Percentiles rank a stretch among this genome's conserved stretches.
phyloP scores from a whole-genome alignment of 306 rosid species.

The Prunus fruticosa region DNA sequence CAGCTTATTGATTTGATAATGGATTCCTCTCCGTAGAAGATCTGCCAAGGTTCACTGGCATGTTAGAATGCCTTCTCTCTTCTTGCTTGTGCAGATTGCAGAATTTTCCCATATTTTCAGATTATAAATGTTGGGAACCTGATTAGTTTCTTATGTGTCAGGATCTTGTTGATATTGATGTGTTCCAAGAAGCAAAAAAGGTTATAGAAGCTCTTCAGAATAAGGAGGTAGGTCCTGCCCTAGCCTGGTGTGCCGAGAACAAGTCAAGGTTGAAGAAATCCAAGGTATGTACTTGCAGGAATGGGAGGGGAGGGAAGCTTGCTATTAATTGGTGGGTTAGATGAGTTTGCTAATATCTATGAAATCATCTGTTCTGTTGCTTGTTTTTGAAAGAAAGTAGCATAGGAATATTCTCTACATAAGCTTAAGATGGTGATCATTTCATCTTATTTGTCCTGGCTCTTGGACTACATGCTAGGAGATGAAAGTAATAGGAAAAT shows the following conservation, averaged over 20 bases:
- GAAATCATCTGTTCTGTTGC: background rate
- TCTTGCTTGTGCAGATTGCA: background rate
- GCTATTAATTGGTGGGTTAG: background rate
- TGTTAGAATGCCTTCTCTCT: background rate
- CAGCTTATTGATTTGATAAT: background rate
- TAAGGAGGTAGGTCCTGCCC: slow-evolving; percentile 82
- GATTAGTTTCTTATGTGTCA: slow-evolving; percentile 20
- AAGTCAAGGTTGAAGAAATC: slow-evolving; percentile 91
- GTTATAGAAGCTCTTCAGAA: slow-evolving; percentile 83
- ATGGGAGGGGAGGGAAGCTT: background rate
- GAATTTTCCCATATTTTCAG: background rate
- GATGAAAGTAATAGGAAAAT: background rate
- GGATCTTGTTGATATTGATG: slow-evolving; percentile 94
- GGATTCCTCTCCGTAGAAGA: background rate
- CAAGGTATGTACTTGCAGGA: slow-evolving; percentile 47
- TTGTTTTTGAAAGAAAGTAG: background rate
- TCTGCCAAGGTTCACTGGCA: background rate
- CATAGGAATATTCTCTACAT: too few species aligned
- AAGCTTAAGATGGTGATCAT: background rate
- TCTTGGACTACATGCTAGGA: background rate
- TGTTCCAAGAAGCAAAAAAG: slow-evolving; percentile 85
- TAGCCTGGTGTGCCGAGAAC: slow-evolving; percentile 96
- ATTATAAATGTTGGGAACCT: background rate
- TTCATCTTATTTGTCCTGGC: background rate
- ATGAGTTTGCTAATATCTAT: slow-evolving; percentile 2